phyloP scores from a whole-genome alignment of 176 grass and related monocot genomes.

The Musa acuminata region DNA sequence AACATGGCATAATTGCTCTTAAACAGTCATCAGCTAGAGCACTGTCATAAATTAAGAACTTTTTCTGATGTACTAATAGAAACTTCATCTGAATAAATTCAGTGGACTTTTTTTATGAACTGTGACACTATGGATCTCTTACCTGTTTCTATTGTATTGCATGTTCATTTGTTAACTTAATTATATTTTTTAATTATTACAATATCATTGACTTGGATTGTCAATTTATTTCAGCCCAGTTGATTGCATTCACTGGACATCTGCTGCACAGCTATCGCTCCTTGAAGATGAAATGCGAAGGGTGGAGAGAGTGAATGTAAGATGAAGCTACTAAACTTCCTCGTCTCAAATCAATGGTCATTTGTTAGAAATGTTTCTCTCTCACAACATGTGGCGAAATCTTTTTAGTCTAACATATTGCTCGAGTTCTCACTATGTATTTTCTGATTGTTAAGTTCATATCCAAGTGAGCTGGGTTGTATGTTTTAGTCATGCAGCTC shows the following conservation, averaged over 20 bases:
- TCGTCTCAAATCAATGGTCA: background rate
- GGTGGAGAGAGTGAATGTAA: constrained; percentile 84
- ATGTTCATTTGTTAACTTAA: background rate
- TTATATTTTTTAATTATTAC: background rate
- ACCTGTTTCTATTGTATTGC: background rate
- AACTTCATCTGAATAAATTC: too few relatives aligned
- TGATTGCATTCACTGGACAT: constrained; percentile 98
- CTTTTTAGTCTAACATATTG: background rate
- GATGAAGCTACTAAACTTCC: background rate
- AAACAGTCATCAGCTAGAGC: too few relatives aligned
- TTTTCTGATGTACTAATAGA: too few relatives aligned
- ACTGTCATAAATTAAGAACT: too few relatives aligned
- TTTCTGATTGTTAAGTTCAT: too few relatives aligned
- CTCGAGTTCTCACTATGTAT: background rate
- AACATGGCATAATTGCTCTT: background rate
- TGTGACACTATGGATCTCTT: too few relatives aligned
- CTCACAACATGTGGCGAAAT: background rate
- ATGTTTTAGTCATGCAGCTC: too few relatives aligned
- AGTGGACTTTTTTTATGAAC: too few relatives aligned
- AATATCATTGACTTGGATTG: constrained; percentile 14
- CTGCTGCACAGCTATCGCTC: constrained; percentile 80
- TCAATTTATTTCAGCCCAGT: constrained; percentile 56
- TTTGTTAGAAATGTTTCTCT: background rate
- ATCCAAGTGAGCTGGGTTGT: too few relatives aligned
- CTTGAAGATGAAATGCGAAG: constrained; percentile 84